phyloP scores from a whole-genome alignment of 2,329 filamentous ascomycete species.

The Neophaeococcomyces aloes region DNA sequence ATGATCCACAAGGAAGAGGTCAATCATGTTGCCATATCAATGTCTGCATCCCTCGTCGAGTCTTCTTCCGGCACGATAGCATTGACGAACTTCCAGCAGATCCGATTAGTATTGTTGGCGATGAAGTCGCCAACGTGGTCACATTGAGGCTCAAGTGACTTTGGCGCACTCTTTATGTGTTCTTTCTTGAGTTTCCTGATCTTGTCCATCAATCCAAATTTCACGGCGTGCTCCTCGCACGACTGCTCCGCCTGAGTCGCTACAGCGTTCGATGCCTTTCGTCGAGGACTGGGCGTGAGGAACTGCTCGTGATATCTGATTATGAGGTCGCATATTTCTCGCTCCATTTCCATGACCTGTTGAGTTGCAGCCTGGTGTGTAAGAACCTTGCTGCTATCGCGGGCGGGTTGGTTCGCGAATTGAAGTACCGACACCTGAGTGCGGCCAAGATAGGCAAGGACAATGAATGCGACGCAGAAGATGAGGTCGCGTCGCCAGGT shows the following conservation, averaged over 20 bases:
- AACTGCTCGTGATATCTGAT: slow-evolving; percentile 8
- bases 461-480: slow-evolving; percentile 7
- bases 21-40: neutral
- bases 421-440: slow-evolving; percentile 7
- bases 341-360: slow-evolving; percentile 9
- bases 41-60: neutral
- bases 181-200: slow-evolving; percentile 4
- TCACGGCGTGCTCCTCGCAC: slow-evolving; percentile 6
- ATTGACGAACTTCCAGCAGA: slow-evolving; percentile 10
- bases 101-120: slow-evolving; percentile 6
- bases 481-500: slow-evolving; percentile 8
- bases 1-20: too few species aligned
- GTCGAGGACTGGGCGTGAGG: slow-evolving; percentile 4
- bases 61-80: neutral
- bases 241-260: slow-evolving; percentile 2
- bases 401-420: slow-evolving; percentile 4
- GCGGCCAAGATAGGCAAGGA: slow-evolving; percentile 7
- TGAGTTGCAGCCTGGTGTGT: slow-evolving; percentile 5
- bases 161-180: neutral
- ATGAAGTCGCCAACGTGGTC: slow-evolving; percentile 7
- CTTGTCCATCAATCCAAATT: slow-evolving; percentile 6
- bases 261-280: slow-evolving; percentile 4
- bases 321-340: slow-evolving; percentile 4
- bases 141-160: slow-evolving; percentile 6
- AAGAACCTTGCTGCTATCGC: slow-evolving; percentile 5